Evolutionary conservation across 352 stramenopile species (phyloP).

Genomic region (Phytophthora rubi): DNA sequence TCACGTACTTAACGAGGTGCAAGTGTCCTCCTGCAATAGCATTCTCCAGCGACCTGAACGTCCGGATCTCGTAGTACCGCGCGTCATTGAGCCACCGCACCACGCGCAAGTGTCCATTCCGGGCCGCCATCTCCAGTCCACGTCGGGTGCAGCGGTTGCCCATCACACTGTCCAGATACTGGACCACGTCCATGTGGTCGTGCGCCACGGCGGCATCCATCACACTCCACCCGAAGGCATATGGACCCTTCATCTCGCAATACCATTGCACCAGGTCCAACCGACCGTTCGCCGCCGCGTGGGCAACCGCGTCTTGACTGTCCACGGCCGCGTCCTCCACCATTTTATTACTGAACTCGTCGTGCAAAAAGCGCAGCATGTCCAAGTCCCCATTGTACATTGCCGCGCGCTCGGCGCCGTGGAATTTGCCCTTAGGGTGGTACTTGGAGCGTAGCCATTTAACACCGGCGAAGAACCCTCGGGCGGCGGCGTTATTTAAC

Average conservation of each 20-base stretch:
- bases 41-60: constrained; percentile 46
- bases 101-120: constrained; percentile 43
- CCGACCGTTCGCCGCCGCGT: constrained; percentile 37
- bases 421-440: constrained; percentile 44
- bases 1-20: constrained; percentile 47
- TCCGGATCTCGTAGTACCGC: constrained; percentile 46
- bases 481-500: constrained; percentile 35
- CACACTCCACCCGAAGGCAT: constrained; percentile 47
- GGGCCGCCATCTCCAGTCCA: constrained; percentile 42
- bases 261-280: constrained; percentile 50
- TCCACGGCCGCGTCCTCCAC: constrained; percentile 37
- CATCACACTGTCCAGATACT: constrained; percentile 37
- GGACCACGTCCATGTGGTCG: constrained; percentile 48
- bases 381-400: constrained; percentile 44
- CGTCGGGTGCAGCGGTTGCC: constrained; percentile 52
- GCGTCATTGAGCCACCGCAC: constrained; percentile 46
- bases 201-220: constrained; percentile 55
- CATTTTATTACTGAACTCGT: constrained; percentile 48
- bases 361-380: constrained; percentile 44
- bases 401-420: constrained; percentile 41
- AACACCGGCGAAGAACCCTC: constrained; percentile 32
- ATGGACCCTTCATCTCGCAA: constrained; percentile 47
- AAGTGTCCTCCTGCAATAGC: constrained; percentile 49
- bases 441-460: constrained; percentile 42
- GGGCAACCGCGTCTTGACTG: constrained; percentile 45